These are phyloP conservation scores for Eutreptiella sp. DNA, from an alignment of 208 protist genomes.

Conservation along the genomic window DNA sequence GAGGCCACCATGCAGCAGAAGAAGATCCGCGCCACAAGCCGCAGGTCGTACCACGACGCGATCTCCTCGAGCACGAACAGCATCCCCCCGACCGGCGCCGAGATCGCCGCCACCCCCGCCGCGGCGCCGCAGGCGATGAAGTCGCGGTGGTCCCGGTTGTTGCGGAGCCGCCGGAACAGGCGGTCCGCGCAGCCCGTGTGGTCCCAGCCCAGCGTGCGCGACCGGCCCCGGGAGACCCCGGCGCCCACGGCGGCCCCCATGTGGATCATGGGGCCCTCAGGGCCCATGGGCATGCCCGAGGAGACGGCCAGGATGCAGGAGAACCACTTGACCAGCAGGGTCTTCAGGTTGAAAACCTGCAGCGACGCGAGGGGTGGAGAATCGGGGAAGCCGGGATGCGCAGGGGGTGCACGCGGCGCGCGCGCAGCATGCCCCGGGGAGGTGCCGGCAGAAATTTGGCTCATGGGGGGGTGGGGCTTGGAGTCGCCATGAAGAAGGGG, in stretches of 20 bases:
- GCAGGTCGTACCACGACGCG: constrained; percentile 30
- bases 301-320: constrained; percentile 38
- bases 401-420: too few relatives aligned
- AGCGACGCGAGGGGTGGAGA: too few relatives aligned
- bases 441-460: too few relatives aligned
- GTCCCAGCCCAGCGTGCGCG: constrained; percentile 25
- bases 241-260: constrained; percentile 47
- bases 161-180: constrained; percentile 5
- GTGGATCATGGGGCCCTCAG: constrained; percentile 66
- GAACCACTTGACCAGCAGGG: constrained; percentile 28
- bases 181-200: not conserved
- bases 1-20: constrained; percentile 42
- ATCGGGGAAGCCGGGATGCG: too few relatives aligned
- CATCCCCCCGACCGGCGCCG: constrained; percentile 49
- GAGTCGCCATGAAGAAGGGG: too few relatives aligned
- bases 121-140: constrained; percentile 45
- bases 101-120: constrained; percentile 52
- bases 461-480: too few relatives aligned
- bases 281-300: constrained; percentile 42
- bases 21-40: constrained; percentile 44
- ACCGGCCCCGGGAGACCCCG: constrained; percentile 43
- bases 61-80: constrained; percentile 53
- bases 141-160: constrained; percentile 44
- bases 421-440: constrained; percentile 9
- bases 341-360: too few relatives aligned